These are phyloP conservation scores for Candida sanyaensis DNA, from an alignment of 1,139 yeast species.

Conservation along the genomic window DNA sequence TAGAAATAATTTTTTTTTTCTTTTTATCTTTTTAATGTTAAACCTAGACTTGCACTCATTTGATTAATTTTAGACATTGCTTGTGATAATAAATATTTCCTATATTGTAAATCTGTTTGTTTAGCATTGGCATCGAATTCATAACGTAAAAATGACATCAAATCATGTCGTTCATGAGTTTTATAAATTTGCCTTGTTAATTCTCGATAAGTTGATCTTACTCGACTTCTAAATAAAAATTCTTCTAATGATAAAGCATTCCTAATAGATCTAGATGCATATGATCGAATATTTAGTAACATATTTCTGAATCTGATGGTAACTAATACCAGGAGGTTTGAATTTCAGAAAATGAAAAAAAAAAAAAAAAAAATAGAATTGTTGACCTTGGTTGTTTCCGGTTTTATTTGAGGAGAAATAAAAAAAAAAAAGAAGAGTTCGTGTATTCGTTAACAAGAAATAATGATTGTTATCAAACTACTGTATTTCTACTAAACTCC, in stretches of 20 bases:
- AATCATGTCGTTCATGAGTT: constrained; percentile 40
- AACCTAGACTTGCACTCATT: constrained; percentile 28
- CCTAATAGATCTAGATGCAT: constrained; percentile 2
- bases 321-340: background rate
- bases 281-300: background rate
- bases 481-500: background rate
- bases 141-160: constrained; percentile 31
- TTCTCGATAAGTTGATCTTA: constrained; percentile 34
- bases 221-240: constrained; percentile 39
- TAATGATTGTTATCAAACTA: too few species aligned
- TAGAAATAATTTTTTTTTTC: constrained; percentile 5
- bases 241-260: constrained; percentile 38
- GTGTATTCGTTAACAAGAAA: too few species aligned
- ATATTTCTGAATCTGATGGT: background rate
- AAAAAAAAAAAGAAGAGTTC: too few species aligned
- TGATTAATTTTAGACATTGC: constrained; percentile 34
- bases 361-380: too few species aligned
- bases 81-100: constrained; percentile 39
- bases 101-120: constrained; percentile 33
- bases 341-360: background rate
- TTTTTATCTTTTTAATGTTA: constrained; percentile 7
- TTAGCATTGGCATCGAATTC: constrained; percentile 34
- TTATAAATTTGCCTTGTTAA: constrained; percentile 35
- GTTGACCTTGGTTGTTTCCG: too few species aligned
- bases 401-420: too few species aligned